Base-by-base conservation (phyloP, 257 asterid species). In the Nicotiana sylvestris region DNA sequence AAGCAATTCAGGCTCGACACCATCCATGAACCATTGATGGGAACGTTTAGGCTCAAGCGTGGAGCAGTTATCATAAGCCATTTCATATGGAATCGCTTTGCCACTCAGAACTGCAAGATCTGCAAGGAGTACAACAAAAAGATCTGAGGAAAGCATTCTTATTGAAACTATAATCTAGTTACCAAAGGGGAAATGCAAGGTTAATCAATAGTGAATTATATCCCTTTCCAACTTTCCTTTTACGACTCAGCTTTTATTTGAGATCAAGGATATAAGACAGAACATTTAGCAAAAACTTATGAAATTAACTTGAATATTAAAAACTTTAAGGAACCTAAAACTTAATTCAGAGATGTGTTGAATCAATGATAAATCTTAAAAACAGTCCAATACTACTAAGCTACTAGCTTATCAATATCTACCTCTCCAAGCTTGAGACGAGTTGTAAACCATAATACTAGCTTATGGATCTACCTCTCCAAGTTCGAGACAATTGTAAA, bases 1-100 rank as follows among this genome's bases (percentile, higher is more conserved):
- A 70, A 80, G 78, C 51, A 81, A 53, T 64, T 84, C 86, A 43
- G 82, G 83, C 83, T 84, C 84, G 69, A 72, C 27, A 7, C 86
- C 81, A 33, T 84, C 86, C 86, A 84, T 43, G 72, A 84, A 80
- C 84, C 82, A 84, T 61, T 84, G 86, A 72, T 80, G 84, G 60
- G 84, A 74, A 72, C 76, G 84, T 60, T 81, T 84, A 29, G 84
- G 83, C 78, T 72, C 86, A 70, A 64, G 62, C 39, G 66, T 72
- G 21, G 86, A 83, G 49, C 82, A 70, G 78, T 81, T 62, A 60
- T 84, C 70, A 33, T 84, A 60, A 80, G 81, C 84, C 86, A 83
- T 83, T 30, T 68, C 69, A 32, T 35, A 56, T 51, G 76, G 43
- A 83, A 58, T 18, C 46, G 46, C 29, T 67, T 68, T 13, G 33